Evolutionary conservation across 169 alveolate genomes (phyloP).

Genomic region (Plasmodium vivax): DNA sequence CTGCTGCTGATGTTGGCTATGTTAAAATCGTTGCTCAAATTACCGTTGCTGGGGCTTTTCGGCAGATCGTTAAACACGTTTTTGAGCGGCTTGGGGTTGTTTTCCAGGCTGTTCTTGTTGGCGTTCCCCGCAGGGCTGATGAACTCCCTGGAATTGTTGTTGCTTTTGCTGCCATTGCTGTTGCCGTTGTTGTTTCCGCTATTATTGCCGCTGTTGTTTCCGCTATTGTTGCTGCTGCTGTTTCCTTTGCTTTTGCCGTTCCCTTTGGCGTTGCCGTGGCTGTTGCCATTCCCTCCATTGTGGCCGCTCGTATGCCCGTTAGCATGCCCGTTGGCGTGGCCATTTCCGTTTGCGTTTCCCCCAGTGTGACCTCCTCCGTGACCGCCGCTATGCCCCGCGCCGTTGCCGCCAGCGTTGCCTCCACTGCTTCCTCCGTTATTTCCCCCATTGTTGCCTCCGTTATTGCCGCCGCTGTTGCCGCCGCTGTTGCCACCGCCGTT

Average conservation of each 20-base stretch:
- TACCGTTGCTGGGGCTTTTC: neutral
- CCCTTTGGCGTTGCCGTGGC: neutral
- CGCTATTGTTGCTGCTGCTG: neutral
- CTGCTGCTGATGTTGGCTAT: neutral
- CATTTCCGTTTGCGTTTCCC: neutral
- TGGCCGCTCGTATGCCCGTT: too few species aligned
- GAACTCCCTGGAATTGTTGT: neutral
- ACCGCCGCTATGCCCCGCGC: neutral
- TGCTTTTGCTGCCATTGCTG: too few species aligned
- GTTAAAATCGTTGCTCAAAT: conserved; percentile 15
- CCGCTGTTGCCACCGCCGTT: neutral
- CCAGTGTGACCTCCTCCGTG: neutral
- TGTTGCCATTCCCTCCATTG: conserved; percentile 3
- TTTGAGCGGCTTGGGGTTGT: conserved; percentile 8
- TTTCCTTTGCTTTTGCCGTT: neutral
- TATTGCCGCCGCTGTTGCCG: neutral
- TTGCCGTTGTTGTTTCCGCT: too few species aligned
- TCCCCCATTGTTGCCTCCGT: neutral
- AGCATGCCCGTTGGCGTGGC: neutral
- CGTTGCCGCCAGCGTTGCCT: neutral
- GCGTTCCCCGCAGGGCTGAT: neutral
- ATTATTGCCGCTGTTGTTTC: too few species aligned
- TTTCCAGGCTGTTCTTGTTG: conserved; percentile 8
- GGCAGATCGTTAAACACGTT: conserved; percentile 10
- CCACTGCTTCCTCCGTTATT: neutral